These are phyloP conservation scores for Pythium guiyangense DNA, from an alignment of 352 stramenopile genomes.

Conservation along the genomic window DNA sequence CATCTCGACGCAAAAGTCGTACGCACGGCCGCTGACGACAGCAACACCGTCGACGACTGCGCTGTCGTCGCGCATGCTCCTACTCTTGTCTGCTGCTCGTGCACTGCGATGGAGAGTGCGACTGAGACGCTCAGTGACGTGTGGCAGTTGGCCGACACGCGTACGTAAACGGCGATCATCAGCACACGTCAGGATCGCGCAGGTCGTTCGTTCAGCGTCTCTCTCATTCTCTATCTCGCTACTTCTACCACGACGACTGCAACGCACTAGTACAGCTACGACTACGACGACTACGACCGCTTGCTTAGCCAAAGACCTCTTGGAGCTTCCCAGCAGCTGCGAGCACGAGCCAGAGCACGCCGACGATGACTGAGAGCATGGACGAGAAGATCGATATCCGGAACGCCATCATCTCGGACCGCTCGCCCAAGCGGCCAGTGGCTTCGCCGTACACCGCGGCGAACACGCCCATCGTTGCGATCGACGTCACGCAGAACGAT, in stretches of 20 bases:
- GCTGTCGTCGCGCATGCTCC: no score
- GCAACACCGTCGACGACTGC: not conserved
- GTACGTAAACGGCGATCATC: no score
- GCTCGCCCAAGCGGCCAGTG: constrained; percentile 58
- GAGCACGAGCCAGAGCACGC: constrained; percentile 78
- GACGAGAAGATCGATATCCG: constrained; percentile 80
- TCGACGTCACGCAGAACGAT: constrained; percentile 87
- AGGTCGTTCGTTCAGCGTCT: no score
- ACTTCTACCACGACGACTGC: no score
- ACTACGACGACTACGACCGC: no score
- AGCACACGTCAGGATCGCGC: no score
- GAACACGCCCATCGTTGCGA: constrained; percentile 90
- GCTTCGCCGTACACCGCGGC: constrained; percentile 79
- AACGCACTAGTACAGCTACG: no score
- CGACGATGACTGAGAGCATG: constrained; percentile 80
- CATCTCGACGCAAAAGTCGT: not conserved
- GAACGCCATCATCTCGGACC: constrained; percentile 72
- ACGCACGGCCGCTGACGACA: not conserved
- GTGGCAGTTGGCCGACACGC: no score
- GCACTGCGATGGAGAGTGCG: no score
- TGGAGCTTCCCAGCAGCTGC: constrained; percentile 71
- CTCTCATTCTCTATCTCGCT: no score
- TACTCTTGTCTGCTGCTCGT: no score
- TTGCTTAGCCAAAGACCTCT: constrained; percentile 62
- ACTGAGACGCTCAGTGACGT: no score